These are phyloP conservation scores for Straminergon stramineum DNA, from an alignment of 225 moss, liverwort and hornwort genomes.

Conservation along the genomic window DNA sequence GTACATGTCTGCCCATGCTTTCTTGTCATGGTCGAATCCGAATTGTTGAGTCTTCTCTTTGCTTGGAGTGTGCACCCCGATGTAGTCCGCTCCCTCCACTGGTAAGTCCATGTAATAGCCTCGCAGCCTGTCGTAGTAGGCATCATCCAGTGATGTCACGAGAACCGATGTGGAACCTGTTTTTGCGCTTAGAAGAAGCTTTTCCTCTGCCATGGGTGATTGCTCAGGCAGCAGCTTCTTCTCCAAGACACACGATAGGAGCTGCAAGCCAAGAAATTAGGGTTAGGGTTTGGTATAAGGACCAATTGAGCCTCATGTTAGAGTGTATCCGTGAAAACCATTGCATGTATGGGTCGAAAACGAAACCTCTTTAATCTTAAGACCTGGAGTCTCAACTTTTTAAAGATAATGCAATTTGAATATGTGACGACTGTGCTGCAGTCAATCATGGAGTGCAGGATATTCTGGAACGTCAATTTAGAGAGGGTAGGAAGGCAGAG, in stretches of 20 bases:
- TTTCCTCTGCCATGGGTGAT: not conserved
- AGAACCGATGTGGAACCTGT: conserved; percentile 34
- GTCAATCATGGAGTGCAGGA: not conserved
- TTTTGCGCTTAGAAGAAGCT: conserved; percentile 1
- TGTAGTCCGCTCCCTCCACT: conserved; percentile 25
- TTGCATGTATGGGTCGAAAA: too few species aligned
- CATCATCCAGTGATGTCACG: conserved; percentile 50
- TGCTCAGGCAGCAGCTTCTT: conserved; percentile 45
- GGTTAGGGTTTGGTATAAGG: not conserved
- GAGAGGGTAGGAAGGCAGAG: not conserved
- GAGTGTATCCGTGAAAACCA: too few species aligned
- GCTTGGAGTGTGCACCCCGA: conserved; percentile 67
- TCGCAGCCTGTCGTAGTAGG: conserved; percentile 53
- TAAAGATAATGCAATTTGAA: not conserved
- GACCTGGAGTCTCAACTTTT: not conserved
- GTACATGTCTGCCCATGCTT: conserved; percentile 79
- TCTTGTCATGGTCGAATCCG: conserved; percentile 53
- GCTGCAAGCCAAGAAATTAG: conserved; percentile 11
- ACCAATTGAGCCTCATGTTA: not conserved
- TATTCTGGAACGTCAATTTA: not conserved
- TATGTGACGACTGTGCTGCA: not conserved
- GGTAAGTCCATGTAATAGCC: conserved; percentile 45
- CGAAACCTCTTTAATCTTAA: not conserved
- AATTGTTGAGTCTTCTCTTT: conserved; percentile 58
- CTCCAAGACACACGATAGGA: conserved; percentile 41